Base-by-base conservation (phyloP, 1,284 basidiomycete species). In the Pascua guehoae region DNA sequence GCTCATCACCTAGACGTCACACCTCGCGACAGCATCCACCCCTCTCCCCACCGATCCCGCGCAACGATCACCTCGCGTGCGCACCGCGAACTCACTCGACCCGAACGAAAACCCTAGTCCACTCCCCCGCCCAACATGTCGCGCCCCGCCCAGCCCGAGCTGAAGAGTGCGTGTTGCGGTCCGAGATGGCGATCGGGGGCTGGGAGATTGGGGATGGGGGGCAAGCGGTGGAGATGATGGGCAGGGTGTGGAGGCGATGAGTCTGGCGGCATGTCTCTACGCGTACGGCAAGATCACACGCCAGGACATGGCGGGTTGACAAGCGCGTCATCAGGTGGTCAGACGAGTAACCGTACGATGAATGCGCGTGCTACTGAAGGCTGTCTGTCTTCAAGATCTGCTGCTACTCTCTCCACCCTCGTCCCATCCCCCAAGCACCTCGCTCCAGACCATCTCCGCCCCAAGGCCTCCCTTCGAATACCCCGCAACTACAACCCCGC, bases 121-220 rank as follows among this genome's bases (percentile, higher is more conserved):
- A 44, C 45, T n/a, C n/a, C n/a, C n/a, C n/a, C n/a, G 37, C 49
- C 45, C 69, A 72, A 48, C 36, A 92, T 92, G 90, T 91, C 90
- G 37, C 89, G 91, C 80, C 88, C 89, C 66, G 88, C 89, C 44
- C 90, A 93, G 77, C 91, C 91, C 60, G 91, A 95, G 76, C 83
- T 95, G 60, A 95, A 94, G 84, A 95, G 91, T 91, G 52, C 46
- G 75, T 51, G 4, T n/a, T 8, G 40, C 12, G 12, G 24, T 32
- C 12, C 40, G 12, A 4, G 36, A 16, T 11, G 36, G n/a, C n/a
- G n/a, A n/a, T n/a, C n/a, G n/a, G 5, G 46, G n/a, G 11, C 43
- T 7, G 49, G n/a, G 14, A 10, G 5, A 42, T 44, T 10, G 8
- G 17, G 1, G 36, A 42, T 38, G 5, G 47, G n/a, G 14, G 12